Conservation (phyloP, 495 filamentous ascomycete genomes). For the Hypoxylon intermedium region DNA sequence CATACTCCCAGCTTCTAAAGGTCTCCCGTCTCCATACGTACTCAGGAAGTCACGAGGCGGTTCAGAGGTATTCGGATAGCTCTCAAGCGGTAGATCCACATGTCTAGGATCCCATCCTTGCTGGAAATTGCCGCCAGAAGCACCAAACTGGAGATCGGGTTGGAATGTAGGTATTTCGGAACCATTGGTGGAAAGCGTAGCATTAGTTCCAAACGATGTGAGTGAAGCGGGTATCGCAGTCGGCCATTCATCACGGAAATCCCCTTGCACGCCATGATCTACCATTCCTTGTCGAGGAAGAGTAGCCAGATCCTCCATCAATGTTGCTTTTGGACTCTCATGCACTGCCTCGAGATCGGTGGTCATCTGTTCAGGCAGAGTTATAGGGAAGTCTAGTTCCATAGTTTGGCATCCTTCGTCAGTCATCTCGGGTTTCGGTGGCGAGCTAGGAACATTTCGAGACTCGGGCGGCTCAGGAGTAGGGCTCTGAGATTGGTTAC, state of each 20-base stretch:
- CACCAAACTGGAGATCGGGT: neutral
- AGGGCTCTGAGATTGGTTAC: conserved; percentile 69
- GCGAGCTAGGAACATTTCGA: conserved; percentile 10
- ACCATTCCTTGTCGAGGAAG: conserved; percentile 20
- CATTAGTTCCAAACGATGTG: neutral
- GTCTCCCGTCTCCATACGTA: conserved; percentile 1
- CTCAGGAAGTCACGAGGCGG: conserved; percentile 1
- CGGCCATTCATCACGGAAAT: conserved; percentile 17
- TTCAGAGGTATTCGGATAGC: conserved; percentile 10
- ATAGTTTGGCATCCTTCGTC: conserved; percentile 59
- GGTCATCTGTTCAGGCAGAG: conserved; percentile 3
- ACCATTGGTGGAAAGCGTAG: neutral
- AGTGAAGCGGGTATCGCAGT: conserved; percentile 1
- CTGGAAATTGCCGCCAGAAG: conserved; percentile 1
- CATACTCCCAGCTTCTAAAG: neutral
- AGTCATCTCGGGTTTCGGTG: conserved; percentile 43
- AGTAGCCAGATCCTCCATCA: conserved; percentile 8
- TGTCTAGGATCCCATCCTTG: conserved; percentile 19
- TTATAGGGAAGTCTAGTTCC: conserved; percentile 44
- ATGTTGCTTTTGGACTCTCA: neutral
- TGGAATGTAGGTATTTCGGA: conserved; percentile 19
- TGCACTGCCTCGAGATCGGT: neutral
- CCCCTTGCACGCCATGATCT: conserved; percentile 23
- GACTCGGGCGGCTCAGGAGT: conserved; percentile 62
- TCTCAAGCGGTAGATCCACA: conserved; percentile 8